These are phyloP conservation scores for Penicillium occitanis DNA, from an alignment of 2,329 filamentous ascomycete genomes.

Conservation along the genomic window DNA sequence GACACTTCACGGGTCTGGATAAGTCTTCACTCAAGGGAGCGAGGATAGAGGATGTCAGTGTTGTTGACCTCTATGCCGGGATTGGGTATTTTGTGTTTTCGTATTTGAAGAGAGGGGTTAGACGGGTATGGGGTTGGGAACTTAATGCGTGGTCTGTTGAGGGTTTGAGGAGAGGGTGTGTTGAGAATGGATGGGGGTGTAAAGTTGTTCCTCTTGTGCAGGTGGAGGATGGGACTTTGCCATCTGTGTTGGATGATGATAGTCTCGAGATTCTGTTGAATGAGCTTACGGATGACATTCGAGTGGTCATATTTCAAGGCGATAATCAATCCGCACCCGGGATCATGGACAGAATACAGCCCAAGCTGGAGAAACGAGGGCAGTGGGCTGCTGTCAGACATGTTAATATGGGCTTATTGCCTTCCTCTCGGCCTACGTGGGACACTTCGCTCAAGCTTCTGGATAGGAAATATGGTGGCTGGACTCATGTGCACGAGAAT, in stretches of 20 bases:
- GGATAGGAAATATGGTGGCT: constrained; percentile 50
- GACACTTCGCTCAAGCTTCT: constrained; percentile 49
- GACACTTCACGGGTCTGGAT: constrained; percentile 36
- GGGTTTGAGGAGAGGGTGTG: constrained; percentile 72
- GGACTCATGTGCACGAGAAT: constrained; percentile 63
- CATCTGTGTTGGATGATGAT: constrained; percentile 26
- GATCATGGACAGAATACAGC: constrained; percentile 38
- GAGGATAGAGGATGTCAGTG: constrained; percentile 34
- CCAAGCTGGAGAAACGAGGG: constrained; percentile 33
- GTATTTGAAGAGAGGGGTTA: constrained; percentile 70
- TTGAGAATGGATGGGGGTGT: constrained; percentile 65
- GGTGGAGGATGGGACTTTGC: constrained; percentile 28
- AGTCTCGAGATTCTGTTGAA: constrained; percentile 29
- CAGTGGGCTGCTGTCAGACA: constrained; percentile 49
- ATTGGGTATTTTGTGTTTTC: constrained; percentile 93
- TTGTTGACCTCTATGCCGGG: constrained; percentile 82
- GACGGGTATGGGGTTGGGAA: constrained; percentile 79
- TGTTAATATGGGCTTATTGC: constrained; percentile 60
- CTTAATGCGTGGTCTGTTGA: constrained; percentile 87
- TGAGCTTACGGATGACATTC: constrained; percentile 44
- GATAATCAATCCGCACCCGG: constrained; percentile 60
- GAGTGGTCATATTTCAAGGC: constrained; percentile 68
- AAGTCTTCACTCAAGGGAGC: constrained; percentile 28
- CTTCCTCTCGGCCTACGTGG: constrained; percentile 54
- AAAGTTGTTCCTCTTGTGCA: constrained; percentile 52